Percentiles rank a stretch among this genome's conserved stretches.
phyloP scores from a whole-genome alignment of 73 alveolate genomes.

The Paramecium primaurelia region DNA sequence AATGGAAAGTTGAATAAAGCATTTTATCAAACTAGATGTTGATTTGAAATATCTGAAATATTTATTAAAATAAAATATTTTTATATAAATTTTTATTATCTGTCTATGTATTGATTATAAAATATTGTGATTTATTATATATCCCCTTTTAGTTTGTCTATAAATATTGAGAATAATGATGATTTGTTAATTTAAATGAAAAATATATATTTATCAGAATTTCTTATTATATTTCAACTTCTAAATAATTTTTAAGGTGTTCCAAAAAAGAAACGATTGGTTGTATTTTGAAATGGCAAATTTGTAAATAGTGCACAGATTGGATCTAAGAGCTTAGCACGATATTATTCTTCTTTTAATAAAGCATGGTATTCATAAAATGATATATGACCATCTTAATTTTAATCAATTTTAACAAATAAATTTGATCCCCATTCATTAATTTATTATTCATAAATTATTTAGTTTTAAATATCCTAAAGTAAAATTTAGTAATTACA shows the following conservation, averaged over 20 bases:
- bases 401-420: neutral
- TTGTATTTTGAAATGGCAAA: neutral
- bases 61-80: too few relatives aligned
- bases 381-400: neutral
- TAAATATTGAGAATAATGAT: neutral
- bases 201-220: neutral
- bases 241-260: neutral
- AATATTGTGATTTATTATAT: too few relatives aligned
- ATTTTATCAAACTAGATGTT: neutral
- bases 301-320: neutral
- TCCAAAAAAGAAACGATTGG: neutral
- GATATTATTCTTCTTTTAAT: neutral
- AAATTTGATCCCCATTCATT: neutral
- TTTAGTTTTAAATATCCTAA: neutral
- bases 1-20: neutral
- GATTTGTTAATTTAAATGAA: neutral
- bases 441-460: neutral
- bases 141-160: neutral
- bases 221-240: neutral
- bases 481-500: neutral
- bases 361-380: slow-evolving; percentile 18
- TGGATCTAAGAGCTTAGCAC: neutral
- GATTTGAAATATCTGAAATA: neutral
- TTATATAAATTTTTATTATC: too few relatives aligned
- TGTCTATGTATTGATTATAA: neutral